Percentiles rank a stretch among this genome's conserved stretches.
phyloP scores from a whole-genome alignment of 352 stramenopile species.

The Globisporangium paroecandrum region DNA sequence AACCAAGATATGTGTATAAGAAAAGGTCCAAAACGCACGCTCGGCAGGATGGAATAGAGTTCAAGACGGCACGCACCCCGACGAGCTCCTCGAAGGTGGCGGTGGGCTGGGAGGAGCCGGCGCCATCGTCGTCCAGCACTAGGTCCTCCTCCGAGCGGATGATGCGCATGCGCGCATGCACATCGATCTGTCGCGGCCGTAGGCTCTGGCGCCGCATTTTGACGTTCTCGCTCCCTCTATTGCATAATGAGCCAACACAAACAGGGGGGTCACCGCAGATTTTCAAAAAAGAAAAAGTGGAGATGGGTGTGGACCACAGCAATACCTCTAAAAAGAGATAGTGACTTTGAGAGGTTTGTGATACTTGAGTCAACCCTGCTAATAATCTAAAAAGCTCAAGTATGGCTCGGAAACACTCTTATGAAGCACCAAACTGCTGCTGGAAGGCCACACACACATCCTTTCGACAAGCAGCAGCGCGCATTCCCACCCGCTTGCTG shows the following conservation, averaged over 20 bases:
- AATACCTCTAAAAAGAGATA: background rate
- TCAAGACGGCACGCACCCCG: slow-evolving; percentile 30
- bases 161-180: slow-evolving; percentile 83
- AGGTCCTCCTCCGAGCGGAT: slow-evolving; percentile 81
- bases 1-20: background rate
- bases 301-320: background rate
- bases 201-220: slow-evolving; percentile 80
- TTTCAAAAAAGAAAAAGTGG: background rate
- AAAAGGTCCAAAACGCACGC: background rate
- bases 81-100: slow-evolving; percentile 76
- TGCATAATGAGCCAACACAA: slow-evolving; percentile 1
- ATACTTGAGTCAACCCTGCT: background rate
- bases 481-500: too few relatives aligned
- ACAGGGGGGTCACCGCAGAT: background rate
- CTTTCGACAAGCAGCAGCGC: too few relatives aligned
- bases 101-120: slow-evolving; percentile 24
- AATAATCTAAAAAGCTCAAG: background rate
- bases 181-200: slow-evolving; percentile 82
- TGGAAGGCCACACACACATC: too few relatives aligned
- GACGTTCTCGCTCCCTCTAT: background rate
- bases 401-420: background rate
- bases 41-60: background rate
- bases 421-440: background rate
- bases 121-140: slow-evolving; percentile 57
- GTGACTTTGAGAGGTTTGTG: background rate